Conservation (phyloP, 805 yeast genomes). For the Pichia heedii region DNA sequence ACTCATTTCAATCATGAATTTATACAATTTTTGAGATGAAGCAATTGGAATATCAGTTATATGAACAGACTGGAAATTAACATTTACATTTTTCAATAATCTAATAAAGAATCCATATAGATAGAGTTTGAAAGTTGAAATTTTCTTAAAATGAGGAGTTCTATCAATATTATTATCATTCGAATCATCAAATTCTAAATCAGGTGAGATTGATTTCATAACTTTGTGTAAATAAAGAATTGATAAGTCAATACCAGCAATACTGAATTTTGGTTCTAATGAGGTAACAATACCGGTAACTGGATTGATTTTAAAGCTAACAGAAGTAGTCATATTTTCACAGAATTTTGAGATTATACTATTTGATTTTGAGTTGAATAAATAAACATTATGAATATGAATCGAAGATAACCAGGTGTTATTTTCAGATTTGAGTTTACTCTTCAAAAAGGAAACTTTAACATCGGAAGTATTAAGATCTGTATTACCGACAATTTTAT, state of each 20-base stretch:
- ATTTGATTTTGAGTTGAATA: neutral
- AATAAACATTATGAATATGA: constrained; percentile 1
- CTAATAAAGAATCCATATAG: constrained; percentile 14
- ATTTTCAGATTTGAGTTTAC: neutral
- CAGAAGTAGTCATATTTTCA: constrained; percentile 2
- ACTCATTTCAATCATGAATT: constrained; percentile 1
- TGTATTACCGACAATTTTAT: constrained; percentile 5
- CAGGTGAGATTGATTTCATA: neutral
- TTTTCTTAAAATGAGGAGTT: neutral
- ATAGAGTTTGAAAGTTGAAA: constrained; percentile 8
- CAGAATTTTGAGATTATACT: constrained; percentile 7
- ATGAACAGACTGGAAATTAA: constrained; percentile 17
- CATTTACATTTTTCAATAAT: constrained; percentile 16
- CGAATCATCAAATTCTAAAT: neutral
- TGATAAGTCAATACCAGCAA: constrained; percentile 13
- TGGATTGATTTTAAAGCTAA: constrained; percentile 13
- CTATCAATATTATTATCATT: neutral
- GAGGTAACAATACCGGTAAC: constrained; percentile 13
- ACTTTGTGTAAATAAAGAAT: constrained; percentile 11
- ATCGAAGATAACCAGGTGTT: constrained; percentile 7
- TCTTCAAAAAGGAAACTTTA: constrained; percentile 3
- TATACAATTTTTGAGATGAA: constrained; percentile 8
- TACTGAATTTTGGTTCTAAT: constrained; percentile 8
- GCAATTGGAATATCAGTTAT: constrained; percentile 22
- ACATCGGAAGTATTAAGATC: constrained; percentile 3